Base-by-base conservation (phyloP, 148 eudicot genomes). In the Polygonum maritimum region DNA sequence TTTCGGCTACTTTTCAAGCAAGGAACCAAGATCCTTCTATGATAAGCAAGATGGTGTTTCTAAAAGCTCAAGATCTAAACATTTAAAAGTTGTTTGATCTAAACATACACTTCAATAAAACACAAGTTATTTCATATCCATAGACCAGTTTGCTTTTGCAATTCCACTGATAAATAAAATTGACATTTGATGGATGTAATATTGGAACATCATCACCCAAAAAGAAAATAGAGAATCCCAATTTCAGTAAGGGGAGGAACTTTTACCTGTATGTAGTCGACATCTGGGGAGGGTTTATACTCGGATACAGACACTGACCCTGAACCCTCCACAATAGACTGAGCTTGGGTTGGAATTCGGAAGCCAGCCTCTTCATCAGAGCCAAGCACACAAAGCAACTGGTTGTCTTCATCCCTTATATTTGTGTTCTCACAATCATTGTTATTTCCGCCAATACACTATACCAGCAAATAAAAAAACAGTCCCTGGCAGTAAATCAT, bases 261-360 rank as follows among this genome's bases (percentile, higher is more conserved):
- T 62, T 80, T 77, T 49, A 95, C 99, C 99, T 95, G 99, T 73
- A 95, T 84, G 84, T 95, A 95, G 80, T 95, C 99, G 54, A 95
- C 92, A 88, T 95, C 99, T 77, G 88, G 89, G 15, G 44, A 74
- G 33, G 98, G 87, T 75, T 85, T 80, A 77, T 85, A 95, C 82
- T 95, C 98, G 18, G 98, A 84, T 75, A 86, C 83, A 80, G 87
- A 74, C 71, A 88, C 85, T 48, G 90, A 80, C 74, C 88, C 86
- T 62, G 98, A 92, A 51, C 97, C 97, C 82, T 87, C 88, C 60
- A 86, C 90, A 77, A 88, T 38, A 60, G 94, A 84, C 82, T 91
- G 92, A 11, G 86, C 89, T 83, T 95, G 98, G 47, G 88, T 87
- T 81, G 97, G 94, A 83, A 95, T 87, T 82, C 86, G 85, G 33